phyloP scores from a whole-genome alignment of 495 filamentous ascomycete species.

The Astrothelium macrocarpum region DNA sequence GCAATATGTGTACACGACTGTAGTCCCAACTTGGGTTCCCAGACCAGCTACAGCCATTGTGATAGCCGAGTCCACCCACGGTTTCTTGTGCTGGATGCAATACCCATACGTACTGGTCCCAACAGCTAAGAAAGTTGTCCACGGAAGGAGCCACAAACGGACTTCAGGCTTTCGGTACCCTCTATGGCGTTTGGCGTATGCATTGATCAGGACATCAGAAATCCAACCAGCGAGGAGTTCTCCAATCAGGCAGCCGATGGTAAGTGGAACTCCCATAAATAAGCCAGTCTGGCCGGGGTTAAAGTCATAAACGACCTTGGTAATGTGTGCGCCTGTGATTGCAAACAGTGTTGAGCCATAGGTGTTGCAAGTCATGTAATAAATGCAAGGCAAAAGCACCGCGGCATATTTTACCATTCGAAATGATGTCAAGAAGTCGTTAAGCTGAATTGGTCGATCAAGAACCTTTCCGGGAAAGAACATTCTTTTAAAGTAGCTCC shows the following conservation, averaged over 20 bases:
- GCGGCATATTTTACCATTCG: slow-evolving; percentile 25
- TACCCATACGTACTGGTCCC: slow-evolving; percentile 11
- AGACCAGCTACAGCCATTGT: slow-evolving; percentile 13
- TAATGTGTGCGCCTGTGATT: slow-evolving; percentile 24
- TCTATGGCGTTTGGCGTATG: slow-evolving; percentile 17
- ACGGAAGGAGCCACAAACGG: slow-evolving; percentile 20
- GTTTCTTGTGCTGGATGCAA: slow-evolving; percentile 13
- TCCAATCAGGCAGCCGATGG: slow-evolving; percentile 26
- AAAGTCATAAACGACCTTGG: slow-evolving; percentile 26
- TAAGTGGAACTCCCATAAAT: slow-evolving; percentile 25
- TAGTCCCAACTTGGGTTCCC: slow-evolving; percentile 10
- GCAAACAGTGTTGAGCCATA: slow-evolving; percentile 28
- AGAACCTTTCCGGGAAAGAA: slow-evolving; percentile 19
- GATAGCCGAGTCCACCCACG: slow-evolving; percentile 10
- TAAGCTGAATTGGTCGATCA: slow-evolving; percentile 11
- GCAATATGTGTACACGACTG: slow-evolving; percentile 11
- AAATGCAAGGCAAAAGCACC: slow-evolving; percentile 23
- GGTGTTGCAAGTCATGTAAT: slow-evolving; percentile 21
- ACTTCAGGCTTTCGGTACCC: slow-evolving; percentile 28
- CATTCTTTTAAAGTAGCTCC: slow-evolving; percentile 20
- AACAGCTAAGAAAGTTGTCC: slow-evolving; percentile 8
- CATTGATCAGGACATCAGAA: slow-evolving; percentile 26
- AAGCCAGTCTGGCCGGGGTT: slow-evolving; percentile 28
- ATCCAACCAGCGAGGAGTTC: slow-evolving; percentile 28
- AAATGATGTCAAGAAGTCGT: slow-evolving; percentile 25